phyloP scores from a whole-genome alignment of 1,139 yeast genomes.

The Geotrichum armillariae region DNA sequence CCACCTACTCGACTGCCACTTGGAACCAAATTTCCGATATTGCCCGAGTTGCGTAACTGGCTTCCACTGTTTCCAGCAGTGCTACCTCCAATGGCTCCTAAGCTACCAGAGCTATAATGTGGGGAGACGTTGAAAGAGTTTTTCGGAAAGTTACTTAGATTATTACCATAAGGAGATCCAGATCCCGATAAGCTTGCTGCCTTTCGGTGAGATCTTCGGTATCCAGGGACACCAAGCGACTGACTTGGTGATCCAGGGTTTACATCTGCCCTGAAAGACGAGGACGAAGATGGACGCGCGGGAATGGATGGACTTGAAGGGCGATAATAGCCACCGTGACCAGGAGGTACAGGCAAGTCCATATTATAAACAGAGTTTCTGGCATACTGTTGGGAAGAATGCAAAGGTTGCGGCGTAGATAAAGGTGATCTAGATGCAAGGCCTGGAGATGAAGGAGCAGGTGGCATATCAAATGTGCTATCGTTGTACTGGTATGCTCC shows the following conservation, averaged over 20 bases:
- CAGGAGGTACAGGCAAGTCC: slow-evolving; percentile 16
- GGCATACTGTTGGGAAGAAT: slow-evolving; percentile 3
- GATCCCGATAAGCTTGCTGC: slow-evolving; percentile 33
- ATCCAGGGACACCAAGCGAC: slow-evolving; percentile 16
- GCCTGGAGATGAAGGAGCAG: slow-evolving; percentile 14
- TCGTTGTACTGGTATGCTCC: slow-evolving; percentile 1
- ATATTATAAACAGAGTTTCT: slow-evolving; percentile 8
- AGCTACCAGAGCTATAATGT: slow-evolving; percentile 17
- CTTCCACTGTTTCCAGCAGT: not conserved
- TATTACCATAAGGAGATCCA: slow-evolving; percentile 2
- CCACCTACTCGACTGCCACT: slow-evolving; percentile 14
- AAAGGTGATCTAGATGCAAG: slow-evolving; percentile 13
- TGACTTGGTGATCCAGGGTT: not conserved
- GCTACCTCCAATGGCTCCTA: not conserved
- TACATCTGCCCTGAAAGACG: slow-evolving; percentile 25
- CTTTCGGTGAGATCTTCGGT: slow-evolving; percentile 34
- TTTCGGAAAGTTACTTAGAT: not conserved
- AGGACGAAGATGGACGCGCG: slow-evolving; percentile 31
- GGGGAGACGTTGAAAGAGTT: not conserved
- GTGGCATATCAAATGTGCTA: slow-evolving; percentile 8
- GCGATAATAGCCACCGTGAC: slow-evolving; percentile 14
- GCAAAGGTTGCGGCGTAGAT: slow-evolving; percentile 6
- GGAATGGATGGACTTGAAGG: slow-evolving; percentile 33
- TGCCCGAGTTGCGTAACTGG: slow-evolving; percentile 10
- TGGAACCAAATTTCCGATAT: not conserved